Percentiles rank a stretch among this genome's conserved stretches.
Evolutionary conservation across 768 basidiomycete species (phyloP).

Genomic region (Boletus reticulatus): DNA sequence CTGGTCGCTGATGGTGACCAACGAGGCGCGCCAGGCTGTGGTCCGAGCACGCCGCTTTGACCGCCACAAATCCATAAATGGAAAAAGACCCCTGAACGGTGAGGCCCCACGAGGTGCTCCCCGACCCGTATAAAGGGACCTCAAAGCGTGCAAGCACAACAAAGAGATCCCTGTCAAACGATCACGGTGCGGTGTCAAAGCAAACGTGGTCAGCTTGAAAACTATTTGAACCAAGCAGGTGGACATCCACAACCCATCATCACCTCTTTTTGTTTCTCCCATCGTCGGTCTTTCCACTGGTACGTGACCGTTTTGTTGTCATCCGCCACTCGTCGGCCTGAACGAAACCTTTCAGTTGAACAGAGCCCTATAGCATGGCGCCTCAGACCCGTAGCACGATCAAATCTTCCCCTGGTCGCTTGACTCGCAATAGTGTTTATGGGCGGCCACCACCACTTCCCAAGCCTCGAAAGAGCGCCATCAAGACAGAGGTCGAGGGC

Average conservation of each 20-base stretch:
- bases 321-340: not conserved
- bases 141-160: conserved; percentile 19
- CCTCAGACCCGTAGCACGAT: conserved; percentile 23
- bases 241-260: not conserved
- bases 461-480: conserved; percentile 6
- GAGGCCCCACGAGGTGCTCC: conserved; percentile 9
- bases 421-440: conserved; percentile 24
- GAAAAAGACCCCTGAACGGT: conserved; percentile 22
- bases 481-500: not conserved
- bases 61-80: conserved; percentile 21
- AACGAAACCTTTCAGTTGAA: not conserved
- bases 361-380: conserved; percentile 17
- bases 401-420: conserved; percentile 16
- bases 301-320: not conserved
- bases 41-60: conserved; percentile 1
- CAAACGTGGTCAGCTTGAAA: not conserved
- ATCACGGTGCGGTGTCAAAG: conserved; percentile 17
- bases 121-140: conserved; percentile 17
- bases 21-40: conserved; percentile 14
- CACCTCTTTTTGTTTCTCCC: not conserved
- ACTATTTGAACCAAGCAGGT: conserved; percentile 24
- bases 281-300: not conserved
- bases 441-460: conserved; percentile 12
- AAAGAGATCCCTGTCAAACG: conserved; percentile 8
- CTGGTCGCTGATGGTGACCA: not conserved